Conservation (phyloP, 2,329 filamentous ascomycete species). For the Juglanconis sp. region DNA sequence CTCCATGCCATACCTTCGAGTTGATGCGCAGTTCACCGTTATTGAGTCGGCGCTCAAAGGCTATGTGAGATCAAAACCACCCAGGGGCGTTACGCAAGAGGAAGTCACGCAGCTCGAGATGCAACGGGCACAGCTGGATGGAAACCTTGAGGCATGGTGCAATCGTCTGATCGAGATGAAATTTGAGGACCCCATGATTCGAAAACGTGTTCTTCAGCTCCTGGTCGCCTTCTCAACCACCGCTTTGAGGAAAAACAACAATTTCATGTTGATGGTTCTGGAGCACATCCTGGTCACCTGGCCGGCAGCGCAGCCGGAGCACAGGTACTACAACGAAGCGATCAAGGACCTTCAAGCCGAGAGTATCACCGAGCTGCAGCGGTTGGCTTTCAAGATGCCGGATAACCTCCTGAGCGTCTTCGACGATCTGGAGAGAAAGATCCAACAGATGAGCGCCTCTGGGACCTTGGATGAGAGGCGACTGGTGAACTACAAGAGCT, state of each 20-base stretch:
- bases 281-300: constrained; percentile 87
- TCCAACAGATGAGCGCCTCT: constrained; percentile 74
- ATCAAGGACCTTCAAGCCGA: constrained; percentile 85
- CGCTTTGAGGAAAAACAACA: constrained; percentile 71
- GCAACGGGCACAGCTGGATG: constrained; percentile 56
- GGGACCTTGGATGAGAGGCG: constrained; percentile 76
- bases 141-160: constrained; percentile 69
- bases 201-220: constrained; percentile 76
- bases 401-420: constrained; percentile 88
- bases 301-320: constrained; percentile 68
- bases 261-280: constrained; percentile 83
- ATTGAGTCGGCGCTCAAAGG: constrained; percentile 87
- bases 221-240: constrained; percentile 82
- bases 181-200: constrained; percentile 81
- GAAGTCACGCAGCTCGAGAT: constrained; percentile 35
- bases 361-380: constrained; percentile 82
- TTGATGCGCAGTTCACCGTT: constrained; percentile 86
- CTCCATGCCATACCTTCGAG: constrained; percentile 69
- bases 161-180: constrained; percentile 65
- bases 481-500: constrained; percentile 80
- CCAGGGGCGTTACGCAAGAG: constrained; percentile 8
- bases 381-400: constrained; percentile 84
- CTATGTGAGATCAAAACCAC: constrained; percentile 70
- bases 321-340: constrained; percentile 76
- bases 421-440: constrained; percentile 77